phyloP scores from a whole-genome alignment of 2,329 filamentous ascomycete genomes.

The Akanthomyces dipterigenus region DNA sequence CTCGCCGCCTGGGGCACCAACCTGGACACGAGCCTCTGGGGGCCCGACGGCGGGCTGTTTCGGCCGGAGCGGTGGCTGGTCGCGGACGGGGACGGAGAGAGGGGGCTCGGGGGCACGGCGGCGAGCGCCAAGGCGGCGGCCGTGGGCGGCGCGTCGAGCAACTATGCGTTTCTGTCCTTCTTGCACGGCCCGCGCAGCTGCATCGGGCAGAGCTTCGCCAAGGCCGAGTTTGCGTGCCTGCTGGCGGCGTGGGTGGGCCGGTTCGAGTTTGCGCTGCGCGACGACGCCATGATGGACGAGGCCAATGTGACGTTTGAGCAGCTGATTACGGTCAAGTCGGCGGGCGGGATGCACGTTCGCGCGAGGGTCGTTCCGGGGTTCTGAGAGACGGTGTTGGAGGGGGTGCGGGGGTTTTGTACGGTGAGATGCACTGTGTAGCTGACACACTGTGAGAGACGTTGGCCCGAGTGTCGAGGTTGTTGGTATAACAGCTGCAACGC shows the following conservation, averaged over 20 bases:
- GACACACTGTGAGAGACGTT: too few relatives aligned
- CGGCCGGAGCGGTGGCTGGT: slow-evolving; percentile 61
- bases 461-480: too few relatives aligned
- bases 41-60: slow-evolving; percentile 57
- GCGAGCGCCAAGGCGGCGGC: slow-evolving; percentile 47
- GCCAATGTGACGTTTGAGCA: slow-evolving; percentile 1
- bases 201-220: slow-evolving; percentile 69
- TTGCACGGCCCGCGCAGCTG: slow-evolving; percentile 76
- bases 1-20: slow-evolving; percentile 57
- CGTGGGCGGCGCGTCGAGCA: slow-evolving; percentile 60
- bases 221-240: slow-evolving; percentile 67
- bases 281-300: slow-evolving; percentile 1
- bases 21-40: slow-evolving; percentile 58
- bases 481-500: too few relatives aligned
- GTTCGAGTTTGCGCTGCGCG: background rate
- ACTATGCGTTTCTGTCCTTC: slow-evolving; percentile 71
- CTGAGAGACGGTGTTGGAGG: background rate
- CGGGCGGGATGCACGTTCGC: background rate
- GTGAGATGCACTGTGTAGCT: too few relatives aligned
- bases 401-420: too few relatives aligned
- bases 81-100: slow-evolving; percentile 32
- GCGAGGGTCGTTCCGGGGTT: background rate
- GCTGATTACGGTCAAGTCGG: background rate
- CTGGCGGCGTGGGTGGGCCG: slow-evolving; percentile 53
- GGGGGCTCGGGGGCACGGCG: slow-evolving; percentile 8